Percentiles rank a stretch among this genome's conserved stretches.
Evolutionary conservation across 768 basidiomycete species (phyloP).

Genomic region (Coprinopsis strossmayeri): DNA sequence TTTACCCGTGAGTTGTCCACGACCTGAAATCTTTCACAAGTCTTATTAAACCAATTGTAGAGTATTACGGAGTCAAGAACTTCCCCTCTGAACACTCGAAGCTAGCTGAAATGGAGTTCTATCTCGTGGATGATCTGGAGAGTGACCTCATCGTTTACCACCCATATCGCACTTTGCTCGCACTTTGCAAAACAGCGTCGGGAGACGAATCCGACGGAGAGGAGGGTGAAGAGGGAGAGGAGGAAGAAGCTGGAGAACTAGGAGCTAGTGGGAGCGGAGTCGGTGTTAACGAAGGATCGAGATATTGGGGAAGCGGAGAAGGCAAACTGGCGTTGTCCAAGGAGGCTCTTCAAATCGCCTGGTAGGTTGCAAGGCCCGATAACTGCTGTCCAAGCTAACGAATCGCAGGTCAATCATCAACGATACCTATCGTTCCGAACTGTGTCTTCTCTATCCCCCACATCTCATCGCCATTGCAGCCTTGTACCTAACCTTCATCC

Average conservation of each 20-base stretch:
- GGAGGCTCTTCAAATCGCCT: slow-evolving; percentile 82
- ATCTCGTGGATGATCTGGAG: slow-evolving; percentile 92
- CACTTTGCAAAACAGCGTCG: slow-evolving; percentile 61
- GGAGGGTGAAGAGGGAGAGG: slow-evolving; percentile 52
- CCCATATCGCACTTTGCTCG: slow-evolving; percentile 84
- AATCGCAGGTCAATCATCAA: slow-evolving; percentile 84
- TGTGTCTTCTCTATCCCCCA: slow-evolving; percentile 93
- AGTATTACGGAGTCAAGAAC: slow-evolving; percentile 40
- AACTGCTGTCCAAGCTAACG: not conserved
- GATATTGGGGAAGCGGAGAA: slow-evolving; percentile 79
- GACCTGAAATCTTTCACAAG: too few species aligned
- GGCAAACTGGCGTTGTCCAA: slow-evolving; percentile 73
- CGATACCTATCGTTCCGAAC: slow-evolving; percentile 89
- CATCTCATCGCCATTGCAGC: slow-evolving; percentile 91
- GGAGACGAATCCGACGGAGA: slow-evolving; percentile 28
- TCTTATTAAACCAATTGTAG: not conserved
- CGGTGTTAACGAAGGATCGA: slow-evolving; percentile 43
- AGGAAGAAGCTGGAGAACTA: not conserved
- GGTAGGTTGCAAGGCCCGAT: slow-evolving; percentile 41
- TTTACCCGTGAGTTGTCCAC: slow-evolving; percentile 54
- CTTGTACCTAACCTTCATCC: slow-evolving; percentile 80
- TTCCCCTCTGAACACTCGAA: slow-evolving; percentile 87
- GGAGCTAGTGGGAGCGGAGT: slow-evolving; percentile 36
- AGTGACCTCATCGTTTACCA: slow-evolving; percentile 93
- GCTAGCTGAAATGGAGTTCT: slow-evolving; percentile 99